Evolutionary conservation across 306 rosid genomes (phyloP), one percentile per base, ranked within the genome.

Genomic region (Cucurbita pepo): DNA sequence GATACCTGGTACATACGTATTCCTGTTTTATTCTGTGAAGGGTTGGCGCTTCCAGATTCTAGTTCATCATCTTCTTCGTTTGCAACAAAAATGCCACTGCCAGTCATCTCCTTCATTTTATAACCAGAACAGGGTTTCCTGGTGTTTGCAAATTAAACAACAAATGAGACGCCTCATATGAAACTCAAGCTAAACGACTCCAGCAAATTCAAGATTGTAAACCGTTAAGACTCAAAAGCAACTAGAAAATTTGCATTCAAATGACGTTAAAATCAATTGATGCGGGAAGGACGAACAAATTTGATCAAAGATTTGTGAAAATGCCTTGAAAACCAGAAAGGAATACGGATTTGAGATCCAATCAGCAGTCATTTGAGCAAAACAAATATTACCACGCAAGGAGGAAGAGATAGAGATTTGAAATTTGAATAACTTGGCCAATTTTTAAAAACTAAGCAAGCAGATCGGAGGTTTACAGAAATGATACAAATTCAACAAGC

Each of bases 31-130:
- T 77, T 84, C 34, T 82, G 76, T 14, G 86, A 19, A 51, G 86
- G 79, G 69, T 84, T 82, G 51, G 88, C 86, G 82, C 81, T 81
- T 72, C 83, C 94, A 71, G 86, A 71, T 78, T 94, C 97, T 25
- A 69, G 18, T 15, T 76, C 72, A 9, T 94, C 96, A 61, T 77
- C 69, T 75, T 86, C 97, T 66, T 82, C 95, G 15, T 85, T 82
- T 41, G 75, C 83, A 34, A 80, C 87, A 70, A 94, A 94, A 74
- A 94, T 94, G 67, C 99, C 99, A 78, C 99, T 94, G 30, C 99
- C 99, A 64, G 97, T 91, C 79, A 94, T 94, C 88, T 94, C 99
- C 83, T 91, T 94, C 99, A 90, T 89, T 85, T 94, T 94, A 82
- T 85, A 83, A 56, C 88, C 95, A 0, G 99, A 94, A 80, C 96